phyloP scores from a whole-genome alignment of 1,139 yeast species.

The Sugiyamaella novakii region DNA sequence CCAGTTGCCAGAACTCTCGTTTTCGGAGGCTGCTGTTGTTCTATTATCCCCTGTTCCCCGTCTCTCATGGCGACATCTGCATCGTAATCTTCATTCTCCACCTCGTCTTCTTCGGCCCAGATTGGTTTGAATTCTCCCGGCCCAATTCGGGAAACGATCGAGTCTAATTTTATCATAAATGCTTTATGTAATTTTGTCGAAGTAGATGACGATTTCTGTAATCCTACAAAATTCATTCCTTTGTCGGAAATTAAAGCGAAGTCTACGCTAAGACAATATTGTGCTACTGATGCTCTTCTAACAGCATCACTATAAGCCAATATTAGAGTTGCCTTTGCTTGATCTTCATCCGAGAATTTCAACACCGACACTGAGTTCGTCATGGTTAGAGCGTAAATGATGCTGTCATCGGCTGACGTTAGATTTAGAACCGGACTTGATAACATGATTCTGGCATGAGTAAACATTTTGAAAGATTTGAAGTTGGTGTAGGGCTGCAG shows the following conservation, averaged over 20 bases:
- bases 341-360: constrained; percentile 4
- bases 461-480: constrained; percentile 16
- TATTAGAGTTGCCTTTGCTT: constrained; percentile 1
- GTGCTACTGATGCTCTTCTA: constrained; percentile 21
- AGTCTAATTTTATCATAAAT: constrained; percentile 16
- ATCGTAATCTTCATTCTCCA: constrained; percentile 6
- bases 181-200: constrained; percentile 14
- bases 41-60: constrained; percentile 4
- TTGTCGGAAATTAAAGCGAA: constrained; percentile 27
- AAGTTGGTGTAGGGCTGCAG: constrained; percentile 13
- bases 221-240: constrained; percentile 23
- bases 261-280: constrained; percentile 20
- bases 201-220: constrained; percentile 7
- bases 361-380: constrained; percentile 10
- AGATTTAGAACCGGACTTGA: constrained; percentile 21
- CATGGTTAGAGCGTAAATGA: constrained; percentile 25
- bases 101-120: constrained; percentile 3
- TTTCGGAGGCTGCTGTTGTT: neutral
- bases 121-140: constrained; percentile 13
- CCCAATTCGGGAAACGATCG: constrained; percentile 16
- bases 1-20: constrained; percentile 21
- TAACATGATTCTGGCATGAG: constrained; percentile 1
- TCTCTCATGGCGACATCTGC: constrained; percentile 2
- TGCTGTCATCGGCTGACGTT: constrained; percentile 6
- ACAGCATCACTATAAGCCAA: constrained; percentile 22